A percentile compares a stretch with the other conserved stretches of the same genome.
These are phyloP conservation scores for Schoenoplectus tabernaemontani DNA, from an alignment of 202 grass and related monocot genomes.

Conservation along the genomic window DNA sequence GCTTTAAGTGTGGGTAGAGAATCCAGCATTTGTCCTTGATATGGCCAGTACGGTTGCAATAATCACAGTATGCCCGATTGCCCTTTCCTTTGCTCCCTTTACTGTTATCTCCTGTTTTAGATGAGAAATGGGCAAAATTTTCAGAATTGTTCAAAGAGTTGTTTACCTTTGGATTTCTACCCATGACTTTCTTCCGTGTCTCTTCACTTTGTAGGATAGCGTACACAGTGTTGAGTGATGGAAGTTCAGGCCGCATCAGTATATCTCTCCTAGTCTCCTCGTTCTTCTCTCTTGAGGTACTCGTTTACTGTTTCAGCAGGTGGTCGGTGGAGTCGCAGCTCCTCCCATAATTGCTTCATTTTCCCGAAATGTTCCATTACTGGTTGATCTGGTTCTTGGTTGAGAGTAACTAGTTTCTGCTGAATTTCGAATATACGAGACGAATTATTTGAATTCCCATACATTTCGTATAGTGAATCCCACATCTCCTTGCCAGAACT, in stretches of 20 bases:
- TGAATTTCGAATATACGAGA: background rate
- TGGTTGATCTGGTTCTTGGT: background rate
- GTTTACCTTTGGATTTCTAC: background rate
- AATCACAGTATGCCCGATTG: too few relatives aligned
- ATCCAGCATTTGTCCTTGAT: too few relatives aligned
- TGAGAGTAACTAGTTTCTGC: background rate
- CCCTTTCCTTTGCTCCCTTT: too few relatives aligned
- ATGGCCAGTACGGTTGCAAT: too few relatives aligned
- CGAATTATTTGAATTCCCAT: background rate
- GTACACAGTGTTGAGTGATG: background rate
- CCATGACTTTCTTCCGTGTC: background rate
- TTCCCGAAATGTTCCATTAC: background rate
- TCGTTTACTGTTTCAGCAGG: background rate
- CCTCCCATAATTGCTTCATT: background rate
- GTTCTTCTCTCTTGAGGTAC: background rate
- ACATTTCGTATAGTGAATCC: slow-evolving; percentile 4
- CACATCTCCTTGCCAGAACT: background rate
- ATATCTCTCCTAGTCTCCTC: background rate
- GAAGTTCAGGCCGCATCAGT: background rate
- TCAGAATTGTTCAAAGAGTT: background rate
- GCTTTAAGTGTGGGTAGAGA: too few relatives aligned
- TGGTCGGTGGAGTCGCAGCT: background rate
- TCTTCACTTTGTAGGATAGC: background rate
- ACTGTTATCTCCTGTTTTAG: too few relatives aligned
- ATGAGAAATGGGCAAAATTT: background rate